Evolutionary conservation across 2,329 filamentous ascomycete genomes (phyloP), one percentile per base, ranked within the genome.

Genomic region (Rutstroemia sp.): DNA sequence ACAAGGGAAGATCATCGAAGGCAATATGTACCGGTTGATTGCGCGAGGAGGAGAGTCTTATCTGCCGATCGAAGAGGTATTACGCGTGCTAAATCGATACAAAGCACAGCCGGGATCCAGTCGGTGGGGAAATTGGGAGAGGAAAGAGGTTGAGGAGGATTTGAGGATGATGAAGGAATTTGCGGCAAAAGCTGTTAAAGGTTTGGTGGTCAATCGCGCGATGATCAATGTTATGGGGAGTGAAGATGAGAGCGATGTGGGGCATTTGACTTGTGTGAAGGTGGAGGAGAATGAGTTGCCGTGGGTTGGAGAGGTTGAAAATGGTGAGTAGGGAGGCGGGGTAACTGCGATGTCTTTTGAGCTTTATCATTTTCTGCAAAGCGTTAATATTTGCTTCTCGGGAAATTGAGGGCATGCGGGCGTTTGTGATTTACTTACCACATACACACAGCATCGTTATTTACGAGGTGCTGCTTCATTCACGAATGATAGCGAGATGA

Each of bases 191-290:
- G 42, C 9, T 2, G 65, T 67, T 0, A n/a, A 44, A 12, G 21
- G 21, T 7, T 17, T 68, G 23, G 50, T 60, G 23, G 50, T 21
- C 10, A 66, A 67, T 27, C 50, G 62, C 14, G 62, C 58, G n/a
- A 60, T 64, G 62, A 50, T 64, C 12, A 27, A 59, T n/a, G 39
- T 58, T 12, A 56, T 61, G 34, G 21, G 27, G 8, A 21, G 34
- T 12, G 27, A n/a, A n/a, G 23, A 16, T 37, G 55, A 61, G 7
- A 50, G n/a, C 1, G 59, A 48, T 2, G 60, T 67, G 39, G 25
- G 14, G 14, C 59, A 67, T 46, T 55, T 68, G 6, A 67, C 64
- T 27, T 67, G 65, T 57, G 60, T 51, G 6, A 56, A 59, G 4
- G 46, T 68, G 9, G 55, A 47, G 19, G 34, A 61, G 3, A 5